Percentiles rank a stretch among this genome's conserved stretches.
phyloP scores from a whole-genome alignment of 805 yeast genomes.

The Maudiozyma bulderi region DNA sequence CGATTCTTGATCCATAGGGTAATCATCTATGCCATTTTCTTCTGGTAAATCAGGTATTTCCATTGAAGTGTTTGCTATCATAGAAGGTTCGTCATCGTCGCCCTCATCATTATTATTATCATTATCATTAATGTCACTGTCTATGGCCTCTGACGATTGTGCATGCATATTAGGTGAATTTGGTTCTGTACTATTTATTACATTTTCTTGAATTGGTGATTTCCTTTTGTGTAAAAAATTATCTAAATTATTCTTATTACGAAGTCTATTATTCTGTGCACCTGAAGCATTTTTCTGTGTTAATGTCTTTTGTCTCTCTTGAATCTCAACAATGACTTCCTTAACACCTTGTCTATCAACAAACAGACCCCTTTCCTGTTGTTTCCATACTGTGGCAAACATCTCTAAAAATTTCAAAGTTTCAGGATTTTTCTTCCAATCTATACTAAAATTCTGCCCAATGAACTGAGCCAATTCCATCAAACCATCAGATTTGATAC shows the following conservation, averaged over 20 bases:
- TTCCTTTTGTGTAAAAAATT: constrained; percentile 5
- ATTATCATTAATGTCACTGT: background rate
- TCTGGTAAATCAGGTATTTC: background rate
- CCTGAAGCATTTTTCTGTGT: background rate
- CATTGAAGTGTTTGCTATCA: constrained; percentile 1
- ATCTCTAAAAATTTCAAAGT: constrained; percentile 46
- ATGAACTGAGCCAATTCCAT: constrained; percentile 61
- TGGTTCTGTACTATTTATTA: background rate
- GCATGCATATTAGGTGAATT: background rate
- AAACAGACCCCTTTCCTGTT: constrained; percentile 78
- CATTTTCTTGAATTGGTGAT: too few relatives aligned
- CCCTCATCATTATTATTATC: background rate
- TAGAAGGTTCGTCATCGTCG: background rate
- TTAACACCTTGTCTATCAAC: constrained; percentile 65
- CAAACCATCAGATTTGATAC: constrained; percentile 79
- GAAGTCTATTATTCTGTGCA: background rate
- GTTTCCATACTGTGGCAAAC: constrained; percentile 76
- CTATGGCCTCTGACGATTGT: background rate
- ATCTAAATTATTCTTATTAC: constrained; percentile 9
- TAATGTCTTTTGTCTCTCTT: constrained; percentile 22
- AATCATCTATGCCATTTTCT: background rate
- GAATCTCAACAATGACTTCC: constrained; percentile 54
- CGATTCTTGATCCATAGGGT: background rate
- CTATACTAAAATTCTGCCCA: constrained; percentile 69
- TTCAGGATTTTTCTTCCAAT: constrained; percentile 51